Base-by-base conservation (phyloP, 441 rosid species). In the Erodium moschatum region DNA sequence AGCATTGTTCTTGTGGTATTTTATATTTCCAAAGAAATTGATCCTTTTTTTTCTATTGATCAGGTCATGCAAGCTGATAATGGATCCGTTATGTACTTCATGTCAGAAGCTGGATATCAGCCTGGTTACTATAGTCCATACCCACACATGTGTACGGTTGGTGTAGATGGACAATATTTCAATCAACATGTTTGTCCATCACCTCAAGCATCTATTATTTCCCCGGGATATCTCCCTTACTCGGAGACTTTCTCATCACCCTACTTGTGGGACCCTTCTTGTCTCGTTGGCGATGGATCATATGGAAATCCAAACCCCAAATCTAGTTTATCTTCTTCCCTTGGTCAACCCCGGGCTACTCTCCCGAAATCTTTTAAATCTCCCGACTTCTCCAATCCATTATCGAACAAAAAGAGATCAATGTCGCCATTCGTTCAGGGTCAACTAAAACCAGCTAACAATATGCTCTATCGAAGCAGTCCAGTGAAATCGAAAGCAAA, bases 21-120 rank as follows among this genome's bases (percentile, higher is more conserved):
- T 12, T 15, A 33, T 33, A 33, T 33, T 33, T 12, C 6, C 10
- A 38, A 27, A 18, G 50, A 11, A 46, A 46, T 1, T 69, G 40
- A 38, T 21, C 67, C 76, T 67, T 21, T 16, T 58, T 65, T 29
- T 69, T 35, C 7, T 9, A 58, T 56, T 64, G 11, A 40, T 5
- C 60, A 85, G 86, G 86, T 76, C 31, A 64, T 78, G 75, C 81
- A 81, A 75, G 78, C 84, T 5, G 85, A 83, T 62, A 76, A 85
- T 80, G 89, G 86, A 44, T 80, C 84, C 66, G 70, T 83, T 65
- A 73, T 83, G 27, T 83, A 83, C 65, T n/a, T 79, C 73, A 70
- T 77, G 69, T 85, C 84, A 63, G 89, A 13, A 46, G 13, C 10
- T 13, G 52, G 85, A 68, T 75, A 65, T 72, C 84, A 78, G 73